Base-by-base conservation (phyloP, 2,329 filamentous ascomycete genomes). In the Apiospora sp. region DNA sequence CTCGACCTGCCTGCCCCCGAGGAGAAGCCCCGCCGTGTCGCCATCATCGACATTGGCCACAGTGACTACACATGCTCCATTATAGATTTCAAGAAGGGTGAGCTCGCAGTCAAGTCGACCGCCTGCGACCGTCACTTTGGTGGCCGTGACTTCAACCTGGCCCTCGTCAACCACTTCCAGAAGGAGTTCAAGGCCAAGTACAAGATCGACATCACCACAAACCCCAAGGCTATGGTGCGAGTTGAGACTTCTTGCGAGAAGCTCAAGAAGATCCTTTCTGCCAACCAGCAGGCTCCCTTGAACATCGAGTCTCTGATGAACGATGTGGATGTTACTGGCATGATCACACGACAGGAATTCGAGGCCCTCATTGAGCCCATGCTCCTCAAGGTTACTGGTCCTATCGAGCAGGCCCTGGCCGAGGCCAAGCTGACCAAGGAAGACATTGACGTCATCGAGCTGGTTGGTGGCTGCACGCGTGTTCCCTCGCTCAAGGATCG, bases 261-360 rank as follows among this genome's bases (percentile, higher is more conserved):
- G 90, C 87, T 97, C 82, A 99, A 99, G 92, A 98, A 98, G 91
- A 92, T 98, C 72, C 88, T 99, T 72, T 98, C 96, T 48, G 96
- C 96, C 82, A 98, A 98, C 87, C 93, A 95, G 78, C 90, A 93
- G 81, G 95, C 96, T 24, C 94, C 96, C 69, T 85, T 99, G 83
- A 98, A 95, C 88, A 97, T 99, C 80, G 96, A 99, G 87, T 98
- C 95, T 48, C 88, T 99, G 78, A 98, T 99, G 95, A 97, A 98
- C 84, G 96, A 99, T 82, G 87, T 98, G 74, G 96, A 99, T 82
- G 96, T 98, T 49, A 91, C 90, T 71, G 88, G 93, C 74, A 93
- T 97, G 89, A 89, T 99, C 81, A 98, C 96, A 83, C 93, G 96
- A 75, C 94, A 98, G 81, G 96, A 98, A 82, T 91, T 99, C 72